phyloP scores from a whole-genome alignment of 2,329 filamentous ascomycete genomes.

The Colletotrichum cordylinicola region DNA sequence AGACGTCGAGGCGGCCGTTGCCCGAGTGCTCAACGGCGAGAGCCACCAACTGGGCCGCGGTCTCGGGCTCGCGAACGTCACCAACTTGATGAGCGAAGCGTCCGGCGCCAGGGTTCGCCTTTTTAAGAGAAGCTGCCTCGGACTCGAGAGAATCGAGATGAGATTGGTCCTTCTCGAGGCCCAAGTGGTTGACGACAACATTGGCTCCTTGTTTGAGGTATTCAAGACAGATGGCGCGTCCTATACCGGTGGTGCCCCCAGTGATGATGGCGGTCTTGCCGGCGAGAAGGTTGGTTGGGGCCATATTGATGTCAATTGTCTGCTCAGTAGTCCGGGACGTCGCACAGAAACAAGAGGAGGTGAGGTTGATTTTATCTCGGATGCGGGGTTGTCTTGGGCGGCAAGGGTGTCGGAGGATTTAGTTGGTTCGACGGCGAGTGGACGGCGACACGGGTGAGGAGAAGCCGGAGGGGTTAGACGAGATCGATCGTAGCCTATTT shows the following conservation, averaged over 20 bases:
- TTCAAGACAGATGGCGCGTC: conserved; percentile 81
- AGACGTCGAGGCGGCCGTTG: conserved; percentile 69
- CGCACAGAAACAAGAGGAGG: neutral
- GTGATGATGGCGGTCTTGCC: conserved; percentile 87
- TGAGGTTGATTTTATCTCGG: neutral
- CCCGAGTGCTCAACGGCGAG: conserved; percentile 67
- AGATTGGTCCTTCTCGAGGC: conserved; percentile 53
- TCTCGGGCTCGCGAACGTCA: conserved; percentile 78
- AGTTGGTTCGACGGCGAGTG: neutral
- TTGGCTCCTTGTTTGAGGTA: conserved; percentile 79
- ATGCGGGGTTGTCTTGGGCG: neutral
- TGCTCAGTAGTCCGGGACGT: neutral
- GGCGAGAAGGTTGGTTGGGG: conserved; percentile 61
- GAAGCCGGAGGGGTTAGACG: neutral
- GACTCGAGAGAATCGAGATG: conserved; percentile 60
- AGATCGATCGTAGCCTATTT: neutral
- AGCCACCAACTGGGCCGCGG: conserved; percentile 71
- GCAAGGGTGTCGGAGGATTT: neutral
- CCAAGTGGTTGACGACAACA: conserved; percentile 83
- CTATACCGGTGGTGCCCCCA: conserved; percentile 86
- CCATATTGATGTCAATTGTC: conserved; percentile 37
- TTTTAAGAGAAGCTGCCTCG: conserved; percentile 53
- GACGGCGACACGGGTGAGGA: neutral
- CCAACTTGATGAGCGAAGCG: conserved; percentile 72
- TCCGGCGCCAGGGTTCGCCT: conserved; percentile 53